Evolutionary conservation across 140 eudicot genomes (phyloP), one percentile per base, ranked within the genome.

Genomic region (Flaveria floridana): DNA sequence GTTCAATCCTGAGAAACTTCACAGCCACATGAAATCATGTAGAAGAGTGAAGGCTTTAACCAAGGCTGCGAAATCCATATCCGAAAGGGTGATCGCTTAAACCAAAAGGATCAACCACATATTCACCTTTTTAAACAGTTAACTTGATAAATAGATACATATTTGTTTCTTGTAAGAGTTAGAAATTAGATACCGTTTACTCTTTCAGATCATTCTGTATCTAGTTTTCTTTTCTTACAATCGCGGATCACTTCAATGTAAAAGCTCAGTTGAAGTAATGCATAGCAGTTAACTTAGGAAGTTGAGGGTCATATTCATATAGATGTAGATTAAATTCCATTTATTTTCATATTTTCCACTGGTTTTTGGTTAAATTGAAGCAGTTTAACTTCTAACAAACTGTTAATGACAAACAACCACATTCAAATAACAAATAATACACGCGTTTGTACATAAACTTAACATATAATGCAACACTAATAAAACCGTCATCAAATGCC

Each of bases 1-100:
- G 16, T 90, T 90, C 70, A 83, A 86, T 58, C 97, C 97, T 28
- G 91, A 90, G 79, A 88, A 84, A 72, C 73, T 90, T 67, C 84
- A 88, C 76, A 28, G 77, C 30, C 95, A 90, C 83, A 88, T 90
- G 97, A 86, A 74, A 75, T 88, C 88, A 12, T 90, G 97, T 82
- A 88, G 71, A 70, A 87, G 88, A 81, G 64, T 82, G 84, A 90
- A 88, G 78, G 76, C 89, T 74, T 25, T 84, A 46, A 66, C 79
- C 70, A 88, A 85, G 79, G 76, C 68, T 70, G 68, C 80, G 14
- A 68, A 68, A 80, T 68, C 76, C 65, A 30, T 44, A 26, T 65
- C 68, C 77, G 68, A 77, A 70, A 58, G 76, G 51, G 12, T 30
- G 42, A 41, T 51, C 62, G 64, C n/a, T 7, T 44, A 56, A 81